A percentile compares a stretch with the other conserved stretches of the same genome.
Evolutionary conservation across 305 asterid species (phyloP).

Genomic region (Fraxinus baroniana): DNA sequence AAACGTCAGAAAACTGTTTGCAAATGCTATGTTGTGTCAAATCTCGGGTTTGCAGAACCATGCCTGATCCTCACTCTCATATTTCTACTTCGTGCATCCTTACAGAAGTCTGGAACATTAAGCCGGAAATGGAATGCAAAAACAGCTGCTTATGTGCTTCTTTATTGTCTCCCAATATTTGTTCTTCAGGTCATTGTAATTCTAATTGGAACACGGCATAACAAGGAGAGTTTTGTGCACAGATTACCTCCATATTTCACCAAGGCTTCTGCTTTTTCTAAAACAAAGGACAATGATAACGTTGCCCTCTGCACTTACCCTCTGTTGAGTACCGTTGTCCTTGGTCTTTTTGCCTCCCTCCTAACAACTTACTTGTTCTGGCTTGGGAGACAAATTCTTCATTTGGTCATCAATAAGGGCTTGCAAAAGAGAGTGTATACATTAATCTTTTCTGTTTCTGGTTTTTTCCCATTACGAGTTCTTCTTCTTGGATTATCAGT

Average conservation of each 20-base stretch:
- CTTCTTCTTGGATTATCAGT: conserved; percentile 79
- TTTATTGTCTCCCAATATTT: conserved; percentile 62
- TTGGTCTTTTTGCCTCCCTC: conserved; percentile 59
- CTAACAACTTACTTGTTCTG: conserved; percentile 56
- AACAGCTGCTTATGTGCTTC: conserved; percentile 60
- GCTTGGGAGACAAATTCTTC: conserved; percentile 68
- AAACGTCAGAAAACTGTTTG: conserved; percentile 73
- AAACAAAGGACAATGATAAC: conserved; percentile 29
- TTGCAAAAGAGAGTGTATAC: conserved; percentile 79
- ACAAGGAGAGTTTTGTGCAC: conserved; percentile 28
- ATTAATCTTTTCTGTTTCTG: conserved; percentile 52
- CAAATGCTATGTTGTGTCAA: conserved; percentile 80
- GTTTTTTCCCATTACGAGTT: conserved; percentile 64
- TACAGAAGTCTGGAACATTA: conserved; percentile 64
- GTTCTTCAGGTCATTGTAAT: conserved; percentile 64
- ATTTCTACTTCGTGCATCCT: conserved; percentile 77
- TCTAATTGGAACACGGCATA: conserved; percentile 53
- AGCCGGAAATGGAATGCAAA: conserved; percentile 64
- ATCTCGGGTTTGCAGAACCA: conserved; percentile 88
- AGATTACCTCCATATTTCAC: conserved; percentile 63
- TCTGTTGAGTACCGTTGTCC: conserved; percentile 57
- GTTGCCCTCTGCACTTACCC: conserved; percentile 76
- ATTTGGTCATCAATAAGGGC: conserved; percentile 75
- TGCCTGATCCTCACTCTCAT: conserved; percentile 67
- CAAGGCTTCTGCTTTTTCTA: conserved; percentile 34